Conservation (phyloP, 441 rosid genomes). For the Viola pubescens region DNA sequence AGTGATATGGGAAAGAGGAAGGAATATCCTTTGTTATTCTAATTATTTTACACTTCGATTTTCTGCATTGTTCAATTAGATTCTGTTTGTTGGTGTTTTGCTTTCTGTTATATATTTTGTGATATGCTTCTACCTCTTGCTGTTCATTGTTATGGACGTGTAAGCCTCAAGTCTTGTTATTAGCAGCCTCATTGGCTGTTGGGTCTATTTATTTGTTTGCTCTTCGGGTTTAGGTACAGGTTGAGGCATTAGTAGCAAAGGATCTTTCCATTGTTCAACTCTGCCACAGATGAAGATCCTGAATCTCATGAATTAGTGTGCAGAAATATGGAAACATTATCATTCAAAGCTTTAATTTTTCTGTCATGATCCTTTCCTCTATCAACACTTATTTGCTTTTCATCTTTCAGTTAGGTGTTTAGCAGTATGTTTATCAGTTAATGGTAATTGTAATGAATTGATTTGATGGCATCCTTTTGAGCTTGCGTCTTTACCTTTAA, state of each 20-base stretch:
- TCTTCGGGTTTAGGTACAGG: too few relatives aligned
- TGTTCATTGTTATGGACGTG: neutral
- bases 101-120: constrained; percentile 6
- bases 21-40: constrained; percentile 73
- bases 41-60: constrained; percentile 10
- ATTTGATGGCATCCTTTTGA: neutral
- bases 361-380: neutral
- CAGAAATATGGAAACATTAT: too few relatives aligned
- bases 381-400: too few relatives aligned
- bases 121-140: constrained; percentile 7
- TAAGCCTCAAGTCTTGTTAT: neutral
- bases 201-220: too few relatives aligned
- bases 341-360: neutral
- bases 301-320: too few relatives aligned
- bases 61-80: constrained; percentile 6
- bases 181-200: neutral
- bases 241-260: too few relatives aligned
- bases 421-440: too few relatives aligned
- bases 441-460: too few relatives aligned
- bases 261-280: too few relatives aligned
- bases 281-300: too few relatives aligned
- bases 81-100: neutral
- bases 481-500: neutral
- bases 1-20: constrained; percentile 87
- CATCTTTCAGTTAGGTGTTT: too few relatives aligned